Evolutionary conservation across 2,329 filamentous ascomycete species (phyloP).

Genomic region (Remersonia thermophila): DNA sequence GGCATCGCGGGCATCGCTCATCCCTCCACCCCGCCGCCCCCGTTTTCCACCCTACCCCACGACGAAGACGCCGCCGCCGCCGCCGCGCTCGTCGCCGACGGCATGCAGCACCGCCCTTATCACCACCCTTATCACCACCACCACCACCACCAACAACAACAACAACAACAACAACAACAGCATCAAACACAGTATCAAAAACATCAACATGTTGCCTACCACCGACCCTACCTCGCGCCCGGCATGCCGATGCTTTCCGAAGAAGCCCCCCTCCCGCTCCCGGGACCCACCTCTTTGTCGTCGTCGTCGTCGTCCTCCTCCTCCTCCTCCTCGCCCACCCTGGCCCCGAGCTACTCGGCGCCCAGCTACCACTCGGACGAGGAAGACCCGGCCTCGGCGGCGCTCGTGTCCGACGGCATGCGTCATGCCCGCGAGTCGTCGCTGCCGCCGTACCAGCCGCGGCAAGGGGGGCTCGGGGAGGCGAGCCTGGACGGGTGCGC

Average conservation of each 20-base stretch:
- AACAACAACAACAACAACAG: no score
- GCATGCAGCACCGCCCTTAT: conserved; percentile 11
- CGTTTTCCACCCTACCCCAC: conserved; percentile 8
- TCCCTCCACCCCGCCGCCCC: not conserved
- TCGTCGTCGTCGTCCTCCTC: not conserved
- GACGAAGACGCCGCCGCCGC: conserved; percentile 11
- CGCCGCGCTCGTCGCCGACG: conserved; percentile 13
- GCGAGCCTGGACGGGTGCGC: no score
- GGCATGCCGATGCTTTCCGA: not conserved
- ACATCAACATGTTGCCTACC: no score
- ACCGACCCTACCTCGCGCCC: no score
- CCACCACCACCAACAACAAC: no score
- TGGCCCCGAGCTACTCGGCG: conserved; percentile 3
- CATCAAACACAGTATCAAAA: no score
- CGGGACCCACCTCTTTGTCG: no score
- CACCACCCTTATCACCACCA: not conserved
- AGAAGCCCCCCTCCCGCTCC: not conserved
- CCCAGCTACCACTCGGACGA: conserved; percentile 13
- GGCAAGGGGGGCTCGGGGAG: no score
- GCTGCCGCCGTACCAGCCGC: no score
- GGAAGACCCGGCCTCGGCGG: conserved; percentile 8
- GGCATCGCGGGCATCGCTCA: not conserved
- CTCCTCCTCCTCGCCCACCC: conserved; percentile 2
- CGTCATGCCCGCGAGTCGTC: no score
- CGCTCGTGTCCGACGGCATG: conserved; percentile 19